Evolutionary conservation across 331 rosid genomes (phyloP).

Genomic region (Quercus tomentella): DNA sequence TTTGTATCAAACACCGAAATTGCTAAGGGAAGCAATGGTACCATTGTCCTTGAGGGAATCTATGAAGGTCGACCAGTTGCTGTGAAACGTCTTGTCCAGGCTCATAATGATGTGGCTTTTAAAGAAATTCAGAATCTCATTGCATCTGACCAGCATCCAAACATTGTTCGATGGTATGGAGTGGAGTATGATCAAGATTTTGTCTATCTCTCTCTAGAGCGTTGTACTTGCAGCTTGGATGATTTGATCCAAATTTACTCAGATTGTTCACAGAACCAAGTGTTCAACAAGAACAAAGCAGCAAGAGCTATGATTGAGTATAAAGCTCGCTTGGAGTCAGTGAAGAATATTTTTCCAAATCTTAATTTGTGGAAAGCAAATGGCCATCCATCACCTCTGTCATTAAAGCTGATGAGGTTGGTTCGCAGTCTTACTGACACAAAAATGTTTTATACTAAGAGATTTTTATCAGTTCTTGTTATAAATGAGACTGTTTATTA

Average conservation of each 20-base stretch:
- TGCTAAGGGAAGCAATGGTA: constrained; percentile 91
- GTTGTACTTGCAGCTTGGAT: constrained; percentile 68
- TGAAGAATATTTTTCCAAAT: constrained; percentile 31
- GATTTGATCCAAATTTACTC: constrained; percentile 51
- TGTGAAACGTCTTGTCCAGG: constrained; percentile 77
- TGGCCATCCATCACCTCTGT: constrained; percentile 51
- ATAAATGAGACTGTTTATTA: background rate
- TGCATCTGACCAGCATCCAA: constrained; percentile 76
- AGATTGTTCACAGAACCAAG: constrained; percentile 19
- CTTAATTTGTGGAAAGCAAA: constrained; percentile 55
- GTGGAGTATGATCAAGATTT: constrained; percentile 79
- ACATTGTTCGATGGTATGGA: constrained; percentile 84
- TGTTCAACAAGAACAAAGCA: constrained; percentile 24
- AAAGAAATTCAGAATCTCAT: constrained; percentile 81
- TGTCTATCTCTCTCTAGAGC: constrained; percentile 75
- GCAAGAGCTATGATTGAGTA: constrained; percentile 16
- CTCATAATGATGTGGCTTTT: constrained; percentile 64
- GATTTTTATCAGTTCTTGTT: background rate
- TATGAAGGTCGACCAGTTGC: constrained; percentile 83
- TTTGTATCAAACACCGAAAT: constrained; percentile 60
- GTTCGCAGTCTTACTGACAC: constrained; percentile 14
- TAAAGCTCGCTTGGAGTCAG: constrained; percentile 27
- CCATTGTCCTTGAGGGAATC: constrained; percentile 72
- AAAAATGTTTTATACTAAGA: background rate
- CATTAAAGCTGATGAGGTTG: constrained; percentile 78